phyloP scores from a whole-genome alignment of 2,329 filamentous ascomycete genomes.

The Magnaporthales sp. region DNA sequence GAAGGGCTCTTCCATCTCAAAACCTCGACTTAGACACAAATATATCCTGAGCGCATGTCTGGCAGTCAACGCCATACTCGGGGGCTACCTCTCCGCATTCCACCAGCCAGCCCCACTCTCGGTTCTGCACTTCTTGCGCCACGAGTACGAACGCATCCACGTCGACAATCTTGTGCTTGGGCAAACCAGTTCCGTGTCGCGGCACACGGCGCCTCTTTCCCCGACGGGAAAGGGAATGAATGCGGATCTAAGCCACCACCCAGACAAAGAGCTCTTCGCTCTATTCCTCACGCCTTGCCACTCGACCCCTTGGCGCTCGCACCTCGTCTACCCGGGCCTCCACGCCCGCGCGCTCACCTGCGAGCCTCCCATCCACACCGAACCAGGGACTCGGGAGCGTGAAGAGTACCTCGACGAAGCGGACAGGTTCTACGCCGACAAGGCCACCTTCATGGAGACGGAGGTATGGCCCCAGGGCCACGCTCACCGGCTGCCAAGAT shows the following conservation, averaged over 20 bases:
- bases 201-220: constrained; percentile 14
- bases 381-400: constrained; percentile 51
- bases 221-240: constrained; percentile 11
- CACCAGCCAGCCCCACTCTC: constrained; percentile 76
- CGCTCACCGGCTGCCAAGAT: constrained; percentile 34
- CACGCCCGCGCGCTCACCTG: constrained; percentile 80
- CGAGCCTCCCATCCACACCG: constrained; percentile 70
- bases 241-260: constrained; percentile 12
- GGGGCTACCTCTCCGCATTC: constrained; percentile 63
- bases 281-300: constrained; percentile 95
- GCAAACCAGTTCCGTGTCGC: constrained; percentile 20
- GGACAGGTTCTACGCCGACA: constrained; percentile 76
- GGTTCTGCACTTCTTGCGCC: constrained; percentile 68
- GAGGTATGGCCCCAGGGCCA: constrained; percentile 36
- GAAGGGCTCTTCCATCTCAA: constrained; percentile 12
- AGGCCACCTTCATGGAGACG: constrained; percentile 41
- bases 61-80: constrained; percentile 59
- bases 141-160: constrained; percentile 56
- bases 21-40: constrained; percentile 36
- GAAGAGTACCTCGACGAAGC: constrained; percentile 76
- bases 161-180: constrained; percentile 27
- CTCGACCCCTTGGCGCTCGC: constrained; percentile 88
- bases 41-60: constrained; percentile 50
- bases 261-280: constrained; percentile 44
- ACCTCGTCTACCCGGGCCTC: constrained; percentile 68